phyloP scores from a whole-genome alignment of 2,329 filamentous ascomycete genomes.

The Pezicula neosporulosa region DNA sequence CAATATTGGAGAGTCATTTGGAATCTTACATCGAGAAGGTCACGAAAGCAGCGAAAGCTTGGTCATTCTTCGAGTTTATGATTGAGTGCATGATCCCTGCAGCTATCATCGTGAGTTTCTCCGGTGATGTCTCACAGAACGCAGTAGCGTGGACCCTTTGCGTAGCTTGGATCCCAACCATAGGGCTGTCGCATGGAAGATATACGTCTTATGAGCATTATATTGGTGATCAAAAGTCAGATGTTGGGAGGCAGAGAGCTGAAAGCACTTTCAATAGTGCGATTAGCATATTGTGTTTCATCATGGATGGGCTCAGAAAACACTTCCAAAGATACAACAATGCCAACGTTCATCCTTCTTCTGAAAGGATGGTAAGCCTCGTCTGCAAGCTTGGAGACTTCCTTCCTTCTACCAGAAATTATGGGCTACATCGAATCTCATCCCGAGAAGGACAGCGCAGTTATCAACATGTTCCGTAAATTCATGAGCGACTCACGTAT shows the following conservation, averaged over 20 bases:
- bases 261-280: background rate
- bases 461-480: background rate
- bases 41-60: background rate
- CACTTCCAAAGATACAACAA: background rate
- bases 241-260: background rate
- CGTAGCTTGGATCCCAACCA: background rate
- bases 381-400: background rate
- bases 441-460: background rate
- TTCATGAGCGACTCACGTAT: background rate
- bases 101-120: background rate
- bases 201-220: background rate
- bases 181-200: background rate
- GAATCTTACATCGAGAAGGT: background rate
- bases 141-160: background rate
- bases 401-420: background rate
- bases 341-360: background rate
- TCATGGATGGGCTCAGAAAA: background rate
- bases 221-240: background rate
- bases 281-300: background rate
- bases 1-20: constrained; percentile 4
- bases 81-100: background rate
- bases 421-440: background rate
- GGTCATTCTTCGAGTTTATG: constrained; percentile 1
- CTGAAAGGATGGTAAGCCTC: background rate
- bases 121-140: background rate